Percentiles rank a stretch among this genome's conserved stretches.
Evolutionary conservation across 2,329 filamentous ascomycete genomes (phyloP).

Genomic region (Monosporascus sp.): DNA sequence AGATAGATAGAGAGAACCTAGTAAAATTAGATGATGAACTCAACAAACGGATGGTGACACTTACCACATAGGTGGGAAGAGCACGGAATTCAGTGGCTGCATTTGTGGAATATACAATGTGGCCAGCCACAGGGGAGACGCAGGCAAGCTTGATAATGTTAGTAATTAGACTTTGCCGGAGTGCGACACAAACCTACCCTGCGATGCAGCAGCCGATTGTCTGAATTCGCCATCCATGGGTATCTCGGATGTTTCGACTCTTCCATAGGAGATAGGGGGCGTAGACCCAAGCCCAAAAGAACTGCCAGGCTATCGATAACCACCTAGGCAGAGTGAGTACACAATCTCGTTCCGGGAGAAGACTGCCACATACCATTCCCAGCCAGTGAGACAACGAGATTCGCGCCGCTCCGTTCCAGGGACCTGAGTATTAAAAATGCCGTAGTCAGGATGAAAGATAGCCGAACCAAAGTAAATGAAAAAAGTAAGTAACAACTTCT

Average conservation of each 20-base stretch:
- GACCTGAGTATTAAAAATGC: slow-evolving; percentile 58
- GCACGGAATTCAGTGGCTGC: slow-evolving; percentile 47
- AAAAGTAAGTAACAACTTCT: slow-evolving; percentile 51
- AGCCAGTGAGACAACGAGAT: slow-evolving; percentile 40
- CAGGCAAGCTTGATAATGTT: slow-evolving; percentile 45
- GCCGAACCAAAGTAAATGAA: slow-evolving; percentile 59
- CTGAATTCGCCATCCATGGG: slow-evolving; percentile 61
- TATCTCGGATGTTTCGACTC: slow-evolving; percentile 56
- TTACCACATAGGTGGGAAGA: slow-evolving; percentile 58
- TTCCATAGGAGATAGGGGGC: slow-evolving; percentile 58
- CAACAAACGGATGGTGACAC: slow-evolving; percentile 14
- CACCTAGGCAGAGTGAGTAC: slow-evolving; percentile 36
- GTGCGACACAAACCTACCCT: slow-evolving; percentile 28
- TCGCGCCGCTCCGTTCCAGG: slow-evolving; percentile 46
- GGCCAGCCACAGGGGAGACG: slow-evolving; percentile 63
- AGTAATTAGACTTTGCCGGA: background rate
- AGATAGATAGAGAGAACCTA: slow-evolving; percentile 55
- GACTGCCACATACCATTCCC: slow-evolving; percentile 52
- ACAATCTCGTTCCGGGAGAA: background rate
- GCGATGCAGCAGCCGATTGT: slow-evolving; percentile 49
- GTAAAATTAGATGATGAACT: slow-evolving; percentile 3
- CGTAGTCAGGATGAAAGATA: slow-evolving; percentile 59
- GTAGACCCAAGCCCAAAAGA: slow-evolving; percentile 58
- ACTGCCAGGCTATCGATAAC: slow-evolving; percentile 60
- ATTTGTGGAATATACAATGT: slow-evolving; percentile 50